phyloP scores from a whole-genome alignment of 306 rosid genomes.

The Quercus aquifolioides region DNA sequence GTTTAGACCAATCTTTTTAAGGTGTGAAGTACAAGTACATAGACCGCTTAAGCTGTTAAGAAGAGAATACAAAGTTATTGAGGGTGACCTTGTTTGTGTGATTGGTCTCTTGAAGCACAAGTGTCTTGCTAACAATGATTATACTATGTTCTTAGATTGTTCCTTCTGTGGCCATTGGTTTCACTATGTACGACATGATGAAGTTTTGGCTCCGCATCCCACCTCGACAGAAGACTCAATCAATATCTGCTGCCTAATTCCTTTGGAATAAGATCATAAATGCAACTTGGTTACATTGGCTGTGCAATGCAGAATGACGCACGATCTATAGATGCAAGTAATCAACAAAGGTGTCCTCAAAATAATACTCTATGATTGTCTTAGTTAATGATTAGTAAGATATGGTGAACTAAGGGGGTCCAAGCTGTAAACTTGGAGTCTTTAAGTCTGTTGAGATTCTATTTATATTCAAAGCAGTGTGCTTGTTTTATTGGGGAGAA shows the following conservation, averaged over 20 bases:
- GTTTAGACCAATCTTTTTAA: background rate
- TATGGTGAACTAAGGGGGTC: too few species aligned
- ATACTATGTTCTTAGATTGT: slow-evolving; percentile 62
- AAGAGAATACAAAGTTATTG: background rate
- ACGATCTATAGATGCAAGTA: too few species aligned
- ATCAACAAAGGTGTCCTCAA: too few species aligned
- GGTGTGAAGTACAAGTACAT: background rate
- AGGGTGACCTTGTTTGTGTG: background rate
- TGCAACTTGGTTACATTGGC: background rate
- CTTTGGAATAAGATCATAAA: background rate
- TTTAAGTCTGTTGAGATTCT: too few species aligned
- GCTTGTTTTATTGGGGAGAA: too few species aligned
- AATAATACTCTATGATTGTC: too few species aligned
- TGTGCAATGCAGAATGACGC: background rate
- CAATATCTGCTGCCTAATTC: slow-evolving; percentile 42
- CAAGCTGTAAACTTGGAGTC: too few species aligned
- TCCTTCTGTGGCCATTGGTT: slow-evolving; percentile 93
- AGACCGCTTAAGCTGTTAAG: background rate
- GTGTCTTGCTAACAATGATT: background rate
- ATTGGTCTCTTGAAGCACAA: background rate
- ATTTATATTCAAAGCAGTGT: too few species aligned
- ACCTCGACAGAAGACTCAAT: slow-evolving; percentile 61
- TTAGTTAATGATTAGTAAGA: too few species aligned
- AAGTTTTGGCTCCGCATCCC: slow-evolving; percentile 77
- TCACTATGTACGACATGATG: slow-evolving; percentile 77